A percentile compares a stretch with the other conserved stretches of the same genome.
Evolutionary conservation across 2,329 filamentous ascomycete species (phyloP).

Genomic region (Metarhizium anisopliae): DNA sequence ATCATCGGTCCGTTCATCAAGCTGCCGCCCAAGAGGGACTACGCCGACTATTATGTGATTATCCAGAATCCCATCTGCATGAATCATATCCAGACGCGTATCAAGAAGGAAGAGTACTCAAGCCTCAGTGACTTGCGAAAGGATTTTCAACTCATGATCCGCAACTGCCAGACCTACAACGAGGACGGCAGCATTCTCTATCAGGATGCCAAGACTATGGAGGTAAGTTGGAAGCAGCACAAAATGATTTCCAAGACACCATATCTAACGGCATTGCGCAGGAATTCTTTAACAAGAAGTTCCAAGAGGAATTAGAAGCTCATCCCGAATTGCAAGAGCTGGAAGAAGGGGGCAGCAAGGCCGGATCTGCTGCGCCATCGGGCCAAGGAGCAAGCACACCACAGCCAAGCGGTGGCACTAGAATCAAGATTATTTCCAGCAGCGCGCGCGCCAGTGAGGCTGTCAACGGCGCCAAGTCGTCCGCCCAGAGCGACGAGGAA

Average conservation of each 20-base stretch:
- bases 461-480: conserved; percentile 28
- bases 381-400: conserved; percentile 56
- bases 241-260: too few species aligned
- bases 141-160: conserved; percentile 77
- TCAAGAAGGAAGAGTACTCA: conserved; percentile 91
- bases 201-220: conserved; percentile 84
- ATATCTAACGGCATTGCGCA: conserved; percentile 27
- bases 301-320: conserved; percentile 43
- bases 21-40: conserved; percentile 78
- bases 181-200: conserved; percentile 91
- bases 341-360: conserved; percentile 34
- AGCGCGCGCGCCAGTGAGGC: conserved; percentile 21
- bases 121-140: conserved; percentile 69
- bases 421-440: conserved; percentile 60
- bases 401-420: conserved; percentile 44
- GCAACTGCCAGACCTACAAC: conserved; percentile 92
- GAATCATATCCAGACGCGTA: conserved; percentile 89
- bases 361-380: conserved; percentile 31
- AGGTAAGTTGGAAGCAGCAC: conserved; percentile 48
- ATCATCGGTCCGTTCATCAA: conserved; percentile 94
- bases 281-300: conserved; percentile 47
- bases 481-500: conserved; percentile 45
- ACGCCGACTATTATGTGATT: conserved; percentile 90
- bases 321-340: conserved; percentile 48
- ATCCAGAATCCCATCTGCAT: conserved; percentile 92